These are phyloP conservation scores for Myxozyma lipomycoides DNA, from an alignment of 805 yeast species.

Conservation along the genomic window DNA sequence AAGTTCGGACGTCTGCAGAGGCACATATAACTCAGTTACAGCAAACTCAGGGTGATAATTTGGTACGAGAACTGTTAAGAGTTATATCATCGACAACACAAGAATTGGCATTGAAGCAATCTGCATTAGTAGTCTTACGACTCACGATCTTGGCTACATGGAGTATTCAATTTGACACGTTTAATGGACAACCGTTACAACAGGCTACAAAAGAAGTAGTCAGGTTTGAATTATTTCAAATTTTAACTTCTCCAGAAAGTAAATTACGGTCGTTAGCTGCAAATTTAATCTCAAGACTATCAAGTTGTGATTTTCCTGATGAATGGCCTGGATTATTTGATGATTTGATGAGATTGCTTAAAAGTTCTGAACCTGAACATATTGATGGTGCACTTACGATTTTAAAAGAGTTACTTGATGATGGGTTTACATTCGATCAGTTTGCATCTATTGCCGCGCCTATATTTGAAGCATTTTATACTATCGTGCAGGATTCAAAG, in stretches of 20 bases:
- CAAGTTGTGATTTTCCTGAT: slow-evolving; percentile 89
- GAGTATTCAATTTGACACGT: slow-evolving; percentile 27
- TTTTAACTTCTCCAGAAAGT: slow-evolving; percentile 40
- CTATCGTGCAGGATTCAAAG: slow-evolving; percentile 4
- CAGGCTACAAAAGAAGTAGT: slow-evolving; percentile 11
- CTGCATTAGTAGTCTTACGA: slow-evolving; percentile 18
- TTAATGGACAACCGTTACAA: slow-evolving; percentile 11
- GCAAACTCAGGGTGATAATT: slow-evolving; percentile 3
- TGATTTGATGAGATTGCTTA: slow-evolving; percentile 40
- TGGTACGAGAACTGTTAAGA: slow-evolving; percentile 13
- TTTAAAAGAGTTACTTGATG: slow-evolving; percentile 67
- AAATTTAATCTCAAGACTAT: slow-evolving; percentile 75
- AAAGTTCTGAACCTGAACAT: slow-evolving; percentile 44
- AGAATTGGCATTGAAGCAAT: slow-evolving; percentile 15
- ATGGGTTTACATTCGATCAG: slow-evolving; percentile 78
- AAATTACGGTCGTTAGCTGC: slow-evolving; percentile 66
- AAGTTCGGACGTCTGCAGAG: slow-evolving; percentile 18
- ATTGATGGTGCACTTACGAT: slow-evolving; percentile 20
- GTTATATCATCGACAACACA: slow-evolving; percentile 4
- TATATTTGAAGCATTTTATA: slow-evolving; percentile 17
- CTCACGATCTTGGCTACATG: slow-evolving; percentile 20
- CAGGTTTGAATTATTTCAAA: slow-evolving; percentile 11
- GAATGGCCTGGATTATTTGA: slow-evolving; percentile 80
- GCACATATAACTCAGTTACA: slow-evolving; percentile 7
- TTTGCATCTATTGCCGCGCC: slow-evolving; percentile 55